These are phyloP conservation scores for Myrica gale DNA, from an alignment of 306 rosid species.

Conservation along the genomic window DNA sequence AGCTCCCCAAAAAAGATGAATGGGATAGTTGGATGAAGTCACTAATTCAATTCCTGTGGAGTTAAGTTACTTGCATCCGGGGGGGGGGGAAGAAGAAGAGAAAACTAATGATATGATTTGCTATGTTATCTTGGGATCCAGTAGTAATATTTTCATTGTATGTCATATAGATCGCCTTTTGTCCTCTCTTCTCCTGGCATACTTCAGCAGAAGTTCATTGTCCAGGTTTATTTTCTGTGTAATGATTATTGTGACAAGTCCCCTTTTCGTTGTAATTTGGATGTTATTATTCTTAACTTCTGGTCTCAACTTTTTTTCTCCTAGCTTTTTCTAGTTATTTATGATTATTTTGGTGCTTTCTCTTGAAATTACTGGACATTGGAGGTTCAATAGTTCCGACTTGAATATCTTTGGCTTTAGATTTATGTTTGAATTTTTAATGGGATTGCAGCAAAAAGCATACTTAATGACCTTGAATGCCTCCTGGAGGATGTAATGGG, in stretches of 20 bases:
- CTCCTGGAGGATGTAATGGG: conserved; percentile 46
- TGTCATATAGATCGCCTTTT: not conserved
- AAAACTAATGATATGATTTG: not conserved
- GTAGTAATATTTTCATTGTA: not conserved
- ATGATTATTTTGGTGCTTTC: too few species aligned
- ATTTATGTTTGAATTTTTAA: conserved; percentile 21
- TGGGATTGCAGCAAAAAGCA: conserved; percentile 44
- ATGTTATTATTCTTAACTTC: not conserved
- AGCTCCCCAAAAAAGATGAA: not conserved
- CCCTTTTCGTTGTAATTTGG: not conserved
- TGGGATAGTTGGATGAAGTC: not conserved
- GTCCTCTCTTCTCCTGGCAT: not conserved
- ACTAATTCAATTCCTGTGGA: not conserved
- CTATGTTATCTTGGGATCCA: not conserved
- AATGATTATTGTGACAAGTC: not conserved
- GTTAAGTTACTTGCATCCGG: not conserved
- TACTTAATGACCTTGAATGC: conserved; percentile 51
- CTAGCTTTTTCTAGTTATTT: not conserved
- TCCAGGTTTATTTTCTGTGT: not conserved
- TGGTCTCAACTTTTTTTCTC: not conserved
- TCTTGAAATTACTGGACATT: too few species aligned
- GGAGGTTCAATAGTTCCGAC: too few species aligned
- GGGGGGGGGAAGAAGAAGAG: too few species aligned
- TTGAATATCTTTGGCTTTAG: conserved; percentile 15
- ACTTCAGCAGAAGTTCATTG: not conserved